Evolutionary conservation across 1,284 basidiomycete genomes (phyloP).

Genomic region (Fomes fomentarius): DNA sequence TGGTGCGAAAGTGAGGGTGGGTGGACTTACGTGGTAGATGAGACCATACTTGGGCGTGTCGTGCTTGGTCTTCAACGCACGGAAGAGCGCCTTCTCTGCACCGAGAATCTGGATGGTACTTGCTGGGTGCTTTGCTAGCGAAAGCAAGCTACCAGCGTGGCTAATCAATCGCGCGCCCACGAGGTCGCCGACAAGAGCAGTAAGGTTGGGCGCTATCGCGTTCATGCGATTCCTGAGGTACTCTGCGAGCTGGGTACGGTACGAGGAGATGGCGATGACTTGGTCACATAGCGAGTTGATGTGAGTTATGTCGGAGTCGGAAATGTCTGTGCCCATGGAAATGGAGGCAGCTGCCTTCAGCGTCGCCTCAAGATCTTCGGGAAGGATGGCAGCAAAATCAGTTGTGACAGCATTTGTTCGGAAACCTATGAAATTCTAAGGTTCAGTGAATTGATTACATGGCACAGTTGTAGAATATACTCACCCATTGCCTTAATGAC

Average conservation of each 20-base stretch:
- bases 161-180: constrained; percentile 96
- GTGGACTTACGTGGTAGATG: constrained; percentile 84
- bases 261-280: constrained; percentile 94
- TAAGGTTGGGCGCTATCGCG: constrained; percentile 96
- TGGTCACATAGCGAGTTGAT: constrained; percentile 97
- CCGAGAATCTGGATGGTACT: constrained; percentile 98
- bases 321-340: constrained; percentile 99
- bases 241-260: constrained; percentile 91
- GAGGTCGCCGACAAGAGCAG: constrained; percentile 94
- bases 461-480: not conserved
- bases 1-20: too few relatives aligned
- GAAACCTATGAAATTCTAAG: constrained; percentile 64
- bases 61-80: constrained; percentile 98
- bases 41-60: constrained; percentile 99
- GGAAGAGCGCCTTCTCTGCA: constrained; percentile 98
- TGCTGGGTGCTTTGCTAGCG: constrained; percentile 94
- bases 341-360: constrained; percentile 94
- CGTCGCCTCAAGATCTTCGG: constrained; percentile 92
- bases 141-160: constrained; percentile 95
- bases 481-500: constrained; percentile 86
- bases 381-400: constrained; percentile 88
- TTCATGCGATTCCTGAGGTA: constrained; percentile 98
- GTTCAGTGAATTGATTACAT: not conserved
- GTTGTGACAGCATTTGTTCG: constrained; percentile 91
- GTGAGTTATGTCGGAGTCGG: constrained; percentile 92